Base-by-base conservation (phyloP, 2,329 filamentous ascomycete species). In the Chaetomiaceae sp. region DNA sequence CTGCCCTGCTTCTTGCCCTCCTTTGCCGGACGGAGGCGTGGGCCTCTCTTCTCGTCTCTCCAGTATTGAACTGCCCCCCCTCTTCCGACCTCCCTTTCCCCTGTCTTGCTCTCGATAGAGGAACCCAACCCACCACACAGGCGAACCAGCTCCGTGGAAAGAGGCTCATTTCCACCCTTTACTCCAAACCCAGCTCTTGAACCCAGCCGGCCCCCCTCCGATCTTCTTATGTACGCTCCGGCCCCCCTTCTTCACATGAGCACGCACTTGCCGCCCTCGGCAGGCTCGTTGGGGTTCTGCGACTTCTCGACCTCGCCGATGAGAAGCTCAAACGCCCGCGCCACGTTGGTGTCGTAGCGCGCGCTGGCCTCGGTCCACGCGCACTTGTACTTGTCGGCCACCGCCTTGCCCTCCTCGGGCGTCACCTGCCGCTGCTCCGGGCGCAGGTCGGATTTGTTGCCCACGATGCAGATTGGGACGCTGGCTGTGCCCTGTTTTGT, bases 321-420 rank as follows among this genome's bases (percentile, higher is more conserved):
- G 75, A 99, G 85, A 57, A 95, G 78, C 71, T 97, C 92, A 66
- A 99, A 99, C 2, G 89, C 89, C 69, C 89, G 91, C 61, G 79
- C 78, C 43, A 99, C 93, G 66, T 97, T 96, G 73, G 91, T 89
- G 68, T 96, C 91, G 71, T 93, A 95, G 51, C 91, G 82, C 23
- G 93, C 93, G 65, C 88, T 95, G 50, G 93, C 90, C 73, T 99
- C 93, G 42, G 90, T 96, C 81, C 89, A 96, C 33, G 86, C 90
- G 70, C 92, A 97, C 57, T 89, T 84, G 69, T 95, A 86, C 70
- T 93, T 88, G 63, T 92, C 86, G 7, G 87, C 85, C 37, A 96
- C 74, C 65, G 86, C 86, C 67, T 86, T 87, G 60, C 91, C 93
- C 61, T 96, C 87, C 58, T 96, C 90, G 45, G 83, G 71, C 27